These are phyloP conservation scores for Epichloe amarillans DNA, from an alignment of 2,329 filamentous ascomycete genomes.

Conservation along the genomic window DNA sequence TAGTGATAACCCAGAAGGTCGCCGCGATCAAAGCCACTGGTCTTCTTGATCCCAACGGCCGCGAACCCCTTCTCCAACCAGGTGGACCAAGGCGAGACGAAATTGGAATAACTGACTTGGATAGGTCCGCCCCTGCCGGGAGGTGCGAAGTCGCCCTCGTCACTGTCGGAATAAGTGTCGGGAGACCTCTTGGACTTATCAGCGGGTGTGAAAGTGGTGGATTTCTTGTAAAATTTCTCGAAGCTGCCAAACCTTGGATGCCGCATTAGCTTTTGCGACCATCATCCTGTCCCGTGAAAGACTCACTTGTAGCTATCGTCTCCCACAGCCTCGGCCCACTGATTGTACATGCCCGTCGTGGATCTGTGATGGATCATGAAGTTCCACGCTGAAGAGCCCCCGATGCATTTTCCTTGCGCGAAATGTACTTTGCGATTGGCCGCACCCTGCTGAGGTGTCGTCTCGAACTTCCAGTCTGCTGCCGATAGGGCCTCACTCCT, in stretches of 20 bases:
- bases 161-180: constrained; percentile 3
- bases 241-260: constrained; percentile 9
- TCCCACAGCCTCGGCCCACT: no score
- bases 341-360: constrained; percentile 15
- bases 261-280: neutral
- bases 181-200: constrained; percentile 8
- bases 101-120: constrained; percentile 16
- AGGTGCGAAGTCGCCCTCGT: neutral
- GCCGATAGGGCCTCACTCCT: constrained; percentile 10
- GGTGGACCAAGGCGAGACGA: constrained; percentile 10
- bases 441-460: constrained; percentile 11
- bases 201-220: constrained; percentile 14
- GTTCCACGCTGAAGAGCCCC: constrained; percentile 25
- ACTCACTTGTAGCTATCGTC: no score
- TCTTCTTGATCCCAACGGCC: constrained; percentile 14
- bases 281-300: no score
- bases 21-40: constrained; percentile 11
- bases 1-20: constrained; percentile 14
- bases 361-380: constrained; percentile 22
- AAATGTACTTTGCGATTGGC: constrained; percentile 20
- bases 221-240: constrained; percentile 15
- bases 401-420: constrained; percentile 23
- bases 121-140: constrained; percentile 11
- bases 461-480: constrained; percentile 19
- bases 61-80: constrained; percentile 13